Base-by-base conservation (phyloP, 2,329 filamentous ascomycete genomes). In the Penicillium psychrosexuale region DNA sequence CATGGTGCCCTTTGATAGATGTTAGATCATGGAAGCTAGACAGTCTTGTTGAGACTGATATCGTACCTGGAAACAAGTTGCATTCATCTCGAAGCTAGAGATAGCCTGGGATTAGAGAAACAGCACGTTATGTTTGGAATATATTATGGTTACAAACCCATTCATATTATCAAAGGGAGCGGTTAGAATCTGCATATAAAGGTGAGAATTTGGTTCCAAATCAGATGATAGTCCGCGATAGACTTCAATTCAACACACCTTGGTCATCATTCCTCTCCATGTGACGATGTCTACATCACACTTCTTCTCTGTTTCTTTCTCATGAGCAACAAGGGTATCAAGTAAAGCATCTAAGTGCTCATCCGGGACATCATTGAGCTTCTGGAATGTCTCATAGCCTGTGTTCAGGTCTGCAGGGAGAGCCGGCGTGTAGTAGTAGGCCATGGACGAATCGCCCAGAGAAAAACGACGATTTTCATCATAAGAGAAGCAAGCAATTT, bases 231-330 rank as follows among this genome's bases (percentile, higher is more conserved):
- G 33, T 40, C 31, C 9, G 8, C n/a, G 8, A 5, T 7, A 42
- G 27, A 13, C 9, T 11, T 24, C 13, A 36, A 34, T 13, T 12
- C 36, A 22, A 49, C 73, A 50, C 69, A 92, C 91, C 82, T 97
- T 99, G 59, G 94, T 97, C 87, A 99, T 92, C 91, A 97, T 97
- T 36, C 94, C 94, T 66, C 94, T 82, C 93, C 93, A 99, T 1
- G 93, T 97, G 48, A 97, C 81, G 43, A 97, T 72, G 64, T 96
- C 85, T 2, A 88, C 87, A 58, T 91, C 86, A 31, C 87, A 85
- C 67, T 82, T 86, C 66, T 83, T 80, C 2, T 83, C 82, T 0
- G 81, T 84, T 61, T 85, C 79, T 70, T 86, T 80, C 74, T 97
- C 94, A 61, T 90, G 80, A 27, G 82, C 81, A 46, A 85, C 79